These are phyloP conservation scores for Calvatia gigantea DNA, from an alignment of 768 basidiomycete genomes.

Conservation along the genomic window DNA sequence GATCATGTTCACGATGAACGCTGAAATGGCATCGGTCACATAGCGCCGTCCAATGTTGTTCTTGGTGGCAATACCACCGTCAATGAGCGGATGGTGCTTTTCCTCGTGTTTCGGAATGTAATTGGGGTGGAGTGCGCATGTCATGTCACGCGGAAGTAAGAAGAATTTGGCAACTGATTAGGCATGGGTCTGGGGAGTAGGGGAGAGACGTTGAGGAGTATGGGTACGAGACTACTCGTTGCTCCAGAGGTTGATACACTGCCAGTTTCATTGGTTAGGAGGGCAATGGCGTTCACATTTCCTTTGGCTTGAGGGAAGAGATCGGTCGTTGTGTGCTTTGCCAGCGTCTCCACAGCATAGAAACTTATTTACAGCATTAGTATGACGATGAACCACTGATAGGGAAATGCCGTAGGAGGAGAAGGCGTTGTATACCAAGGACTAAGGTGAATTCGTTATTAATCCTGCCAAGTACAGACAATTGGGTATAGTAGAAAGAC, in stretches of 20 bases:
- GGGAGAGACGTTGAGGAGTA: constrained; percentile 80
- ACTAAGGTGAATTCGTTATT: constrained; percentile 93
- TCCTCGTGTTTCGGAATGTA: constrained; percentile 80
- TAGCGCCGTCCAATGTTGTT: constrained; percentile 86
- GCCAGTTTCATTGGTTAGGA: constrained; percentile 97
- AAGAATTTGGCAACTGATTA: constrained; percentile 77
- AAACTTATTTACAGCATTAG: constrained; percentile 45
- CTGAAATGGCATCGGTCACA: constrained; percentile 65
- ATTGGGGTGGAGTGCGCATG: constrained; percentile 86
- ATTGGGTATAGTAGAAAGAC: constrained; percentile 84
- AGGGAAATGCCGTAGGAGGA: constrained; percentile 66
- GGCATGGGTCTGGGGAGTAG: constrained; percentile 55
- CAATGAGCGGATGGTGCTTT: constrained; percentile 78
- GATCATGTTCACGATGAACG: constrained; percentile 74
- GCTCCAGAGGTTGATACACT: constrained; percentile 82
- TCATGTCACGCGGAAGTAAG: constrained; percentile 88
- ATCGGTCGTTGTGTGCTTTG: constrained; percentile 43
- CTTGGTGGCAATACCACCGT: constrained; percentile 88
- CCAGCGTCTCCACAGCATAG: constrained; percentile 86
- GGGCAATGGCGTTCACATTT: constrained; percentile 84
- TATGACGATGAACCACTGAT: background rate
- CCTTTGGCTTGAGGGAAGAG: constrained; percentile 50
- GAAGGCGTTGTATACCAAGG: constrained; percentile 90
- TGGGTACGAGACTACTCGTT: constrained; percentile 81
- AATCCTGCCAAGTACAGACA: constrained; percentile 78